phyloP scores from a whole-genome alignment of 2,329 filamentous ascomycete genomes.

The Pseudocercospora cruenta region DNA sequence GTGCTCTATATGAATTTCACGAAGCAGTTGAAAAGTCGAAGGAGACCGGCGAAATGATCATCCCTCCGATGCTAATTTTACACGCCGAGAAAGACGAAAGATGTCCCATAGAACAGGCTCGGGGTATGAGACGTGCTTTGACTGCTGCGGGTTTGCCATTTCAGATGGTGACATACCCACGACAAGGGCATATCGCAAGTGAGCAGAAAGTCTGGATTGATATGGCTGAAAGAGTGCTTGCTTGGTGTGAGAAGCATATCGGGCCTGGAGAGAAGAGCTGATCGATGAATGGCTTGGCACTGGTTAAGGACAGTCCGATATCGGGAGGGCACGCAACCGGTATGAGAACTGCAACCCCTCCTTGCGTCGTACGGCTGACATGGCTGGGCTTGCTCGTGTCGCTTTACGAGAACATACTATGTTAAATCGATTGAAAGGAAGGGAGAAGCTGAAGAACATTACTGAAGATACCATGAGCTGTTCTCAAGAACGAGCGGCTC shows the following conservation, averaged over 20 bases:
- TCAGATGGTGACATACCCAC: conserved; percentile 43
- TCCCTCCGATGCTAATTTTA: conserved; percentile 42
- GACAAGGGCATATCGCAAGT: conserved; percentile 38
- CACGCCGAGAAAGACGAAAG: conserved; percentile 41
- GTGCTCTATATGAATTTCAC: conserved; percentile 38
- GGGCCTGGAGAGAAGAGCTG: conserved; percentile 13
- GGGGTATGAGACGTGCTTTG: conserved; percentile 40
- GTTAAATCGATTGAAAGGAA: neutral
- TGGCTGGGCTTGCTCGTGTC: neutral
- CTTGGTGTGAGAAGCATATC: conserved; percentile 27
- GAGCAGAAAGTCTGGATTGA: conserved; percentile 35
- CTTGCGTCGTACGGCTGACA: neutral
- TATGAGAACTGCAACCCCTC: conserved; percentile 2
- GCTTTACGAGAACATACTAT: no score
- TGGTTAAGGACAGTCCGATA: neutral
- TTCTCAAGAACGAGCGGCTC: no score
- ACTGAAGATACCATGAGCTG: no score
- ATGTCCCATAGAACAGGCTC: conserved; percentile 42
- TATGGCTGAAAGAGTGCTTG: conserved; percentile 19
- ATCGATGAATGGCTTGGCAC: no score
- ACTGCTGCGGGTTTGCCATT: conserved; percentile 34
- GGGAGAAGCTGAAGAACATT: neutral
- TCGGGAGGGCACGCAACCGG: neutral
- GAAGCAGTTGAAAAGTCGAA: conserved; percentile 26
- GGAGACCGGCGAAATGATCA: conserved; percentile 18